phyloP scores from a whole-genome alignment of 345 rosid genomes.

The Citrus reticulata region DNA sequence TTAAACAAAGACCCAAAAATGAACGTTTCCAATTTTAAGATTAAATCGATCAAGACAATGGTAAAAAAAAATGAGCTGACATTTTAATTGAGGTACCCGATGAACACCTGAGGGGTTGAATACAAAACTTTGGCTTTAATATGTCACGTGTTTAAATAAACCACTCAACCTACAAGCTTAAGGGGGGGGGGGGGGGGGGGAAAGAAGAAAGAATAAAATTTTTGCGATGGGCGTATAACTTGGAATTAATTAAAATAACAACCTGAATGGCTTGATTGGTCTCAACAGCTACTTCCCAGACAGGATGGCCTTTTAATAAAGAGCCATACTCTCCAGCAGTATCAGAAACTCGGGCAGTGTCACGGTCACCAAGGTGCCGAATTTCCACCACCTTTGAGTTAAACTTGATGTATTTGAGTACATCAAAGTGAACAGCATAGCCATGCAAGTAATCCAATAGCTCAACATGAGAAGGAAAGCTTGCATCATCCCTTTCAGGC shows the following conservation, averaged over 20 bases:
- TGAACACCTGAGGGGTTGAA: neutral
- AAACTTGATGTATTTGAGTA: slow-evolving; percentile 33
- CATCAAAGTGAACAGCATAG: slow-evolving; percentile 41
- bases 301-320: slow-evolving; percentile 30
- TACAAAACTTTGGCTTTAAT: neutral
- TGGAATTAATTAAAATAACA: neutral
- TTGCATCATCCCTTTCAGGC: slow-evolving; percentile 35
- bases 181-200: neutral
- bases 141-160: too few species aligned
- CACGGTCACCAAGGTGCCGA: slow-evolving; percentile 16
- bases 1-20: neutral
- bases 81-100: neutral
- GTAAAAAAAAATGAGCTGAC: neutral
- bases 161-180: neutral
- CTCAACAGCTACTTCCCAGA: slow-evolving; percentile 43
- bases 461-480: slow-evolving; percentile 33
- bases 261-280: slow-evolving; percentile 25
- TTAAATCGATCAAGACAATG: neutral
- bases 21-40: neutral
- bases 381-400: slow-evolving; percentile 38
- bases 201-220: neutral
- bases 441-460: slow-evolving; percentile 34
- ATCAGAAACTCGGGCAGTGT: neutral
- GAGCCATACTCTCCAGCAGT: slow-evolving; percentile 19
- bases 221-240: too few species aligned